Percentiles rank a stretch among this genome's conserved stretches.
Conservation (phyloP, 2,329 filamentous ascomycete genomes). For the Coniochaeta pulveracea region DNA sequence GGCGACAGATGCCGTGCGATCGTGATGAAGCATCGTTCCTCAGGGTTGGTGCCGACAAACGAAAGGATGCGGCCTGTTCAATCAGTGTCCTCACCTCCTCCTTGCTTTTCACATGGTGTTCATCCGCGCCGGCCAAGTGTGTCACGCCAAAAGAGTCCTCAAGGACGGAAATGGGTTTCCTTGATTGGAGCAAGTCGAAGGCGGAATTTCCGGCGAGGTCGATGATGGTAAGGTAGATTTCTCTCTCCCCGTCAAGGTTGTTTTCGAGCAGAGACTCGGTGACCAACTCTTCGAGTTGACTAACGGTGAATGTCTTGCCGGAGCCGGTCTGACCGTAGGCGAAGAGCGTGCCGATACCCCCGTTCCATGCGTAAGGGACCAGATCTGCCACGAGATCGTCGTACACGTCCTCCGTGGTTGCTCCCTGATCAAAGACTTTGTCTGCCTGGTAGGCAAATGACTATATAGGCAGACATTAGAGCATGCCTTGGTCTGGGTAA, state of each 20-base stretch:
- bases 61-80: constrained; percentile 24
- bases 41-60: constrained; percentile 27
- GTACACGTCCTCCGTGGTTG: constrained; percentile 28
- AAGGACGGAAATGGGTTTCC: constrained; percentile 27
- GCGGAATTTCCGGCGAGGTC: constrained; percentile 4
- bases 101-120: constrained; percentile 20
- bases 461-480: constrained; percentile 9
- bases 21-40: constrained; percentile 37
- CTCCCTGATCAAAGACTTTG: constrained; percentile 20
- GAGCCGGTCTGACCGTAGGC: constrained; percentile 38
- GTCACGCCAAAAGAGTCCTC: constrained; percentile 32
- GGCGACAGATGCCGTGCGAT: constrained; percentile 35
- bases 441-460: constrained; percentile 24
- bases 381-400: constrained; percentile 25
- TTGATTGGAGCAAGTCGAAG: constrained; percentile 27
- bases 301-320: constrained; percentile 34
- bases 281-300: constrained; percentile 26
- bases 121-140: constrained; percentile 30
- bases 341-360: constrained; percentile 36
- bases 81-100: constrained; percentile 20
- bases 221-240: constrained; percentile 11
- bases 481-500: neutral
- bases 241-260: constrained; percentile 11
- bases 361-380: constrained; percentile 31
- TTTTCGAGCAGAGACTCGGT: constrained; percentile 17